A percentile compares a stretch with the other conserved stretches of the same genome.
Conservation (phyloP, 208 protist genomes). For the Tritrichomonas foetus region DNA sequence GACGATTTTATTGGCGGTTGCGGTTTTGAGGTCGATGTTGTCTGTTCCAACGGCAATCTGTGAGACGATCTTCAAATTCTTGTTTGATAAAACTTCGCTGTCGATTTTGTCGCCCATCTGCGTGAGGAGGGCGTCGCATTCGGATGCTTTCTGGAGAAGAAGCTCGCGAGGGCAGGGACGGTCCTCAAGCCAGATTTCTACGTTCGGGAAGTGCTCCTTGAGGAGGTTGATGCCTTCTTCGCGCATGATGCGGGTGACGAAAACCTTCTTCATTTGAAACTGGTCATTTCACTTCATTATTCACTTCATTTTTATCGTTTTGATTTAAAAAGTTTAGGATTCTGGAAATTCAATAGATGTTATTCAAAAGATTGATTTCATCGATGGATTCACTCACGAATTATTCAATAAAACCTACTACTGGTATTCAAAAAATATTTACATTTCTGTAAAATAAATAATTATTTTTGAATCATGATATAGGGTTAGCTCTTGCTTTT, state of each 20-base stretch:
- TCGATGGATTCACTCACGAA: no score
- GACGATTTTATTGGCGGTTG: not conserved
- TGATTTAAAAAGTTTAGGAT: no score
- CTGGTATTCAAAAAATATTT: no score
- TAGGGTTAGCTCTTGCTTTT: no score
- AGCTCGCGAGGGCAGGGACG: not conserved
- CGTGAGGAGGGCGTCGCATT: not conserved
- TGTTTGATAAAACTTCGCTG: not conserved
- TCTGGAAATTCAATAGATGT: no score
- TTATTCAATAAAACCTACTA: no score
- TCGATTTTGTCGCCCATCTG: not conserved
- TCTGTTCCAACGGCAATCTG: constrained; percentile 45
- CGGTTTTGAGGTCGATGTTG: constrained; percentile 45
- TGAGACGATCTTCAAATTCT: constrained; percentile 35
- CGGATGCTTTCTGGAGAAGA: not conserved
- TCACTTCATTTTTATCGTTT: no score
- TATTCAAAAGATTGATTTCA: no score
- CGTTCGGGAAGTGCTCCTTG: not conserved
- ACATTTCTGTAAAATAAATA: no score
- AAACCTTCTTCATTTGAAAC: not conserved
- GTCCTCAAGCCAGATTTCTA: not conserved
- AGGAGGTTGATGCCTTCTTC: not conserved
- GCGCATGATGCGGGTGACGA: not conserved
- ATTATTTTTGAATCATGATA: no score
- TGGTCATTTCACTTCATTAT: no score